Percentiles rank a stretch among this genome's conserved stretches.
These are phyloP conservation scores for Beta corolliflora DNA, from an alignment of 179 eudicot genomes.

Conservation along the genomic window DNA sequence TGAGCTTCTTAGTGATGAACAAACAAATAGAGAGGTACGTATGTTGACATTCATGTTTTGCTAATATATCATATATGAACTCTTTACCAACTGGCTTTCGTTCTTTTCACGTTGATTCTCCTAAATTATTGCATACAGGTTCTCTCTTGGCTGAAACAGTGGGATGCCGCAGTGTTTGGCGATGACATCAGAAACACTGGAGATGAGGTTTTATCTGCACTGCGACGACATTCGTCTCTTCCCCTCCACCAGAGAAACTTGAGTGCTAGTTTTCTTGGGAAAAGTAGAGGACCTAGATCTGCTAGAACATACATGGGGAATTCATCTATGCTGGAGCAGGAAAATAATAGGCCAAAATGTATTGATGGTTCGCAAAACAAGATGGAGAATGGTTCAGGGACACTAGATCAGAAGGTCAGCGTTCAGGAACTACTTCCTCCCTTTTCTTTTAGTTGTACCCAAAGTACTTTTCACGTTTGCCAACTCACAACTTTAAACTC, in stretches of 20 bases:
- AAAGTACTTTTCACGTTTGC: no score
- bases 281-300: constrained; percentile 42
- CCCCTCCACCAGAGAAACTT: constrained; percentile 58
- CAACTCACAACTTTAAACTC: no score
- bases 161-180: constrained; percentile 96
- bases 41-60: background rate
- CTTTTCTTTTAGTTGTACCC: no score
- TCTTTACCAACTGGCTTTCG: background rate
- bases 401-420: constrained; percentile 89
- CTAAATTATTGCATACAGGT: constrained; percentile 52
- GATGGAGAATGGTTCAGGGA: constrained; percentile 52
- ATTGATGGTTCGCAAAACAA: constrained; percentile 49
- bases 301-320: constrained; percentile 32
- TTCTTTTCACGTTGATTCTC: constrained; percentile 1
- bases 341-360: constrained; percentile 41
- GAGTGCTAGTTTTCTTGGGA: constrained; percentile 47
- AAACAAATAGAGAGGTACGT: constrained; percentile 91
- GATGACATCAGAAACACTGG: constrained; percentile 72
- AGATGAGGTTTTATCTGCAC: constrained; percentile 81
- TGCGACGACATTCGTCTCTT: constrained; percentile 77
- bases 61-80: constrained; percentile 10
- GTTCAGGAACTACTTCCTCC: constrained; percentile 12
- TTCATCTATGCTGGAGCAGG: constrained; percentile 39
- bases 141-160: constrained; percentile 93
- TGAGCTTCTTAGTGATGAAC: constrained; percentile 97